Base-by-base conservation (phyloP, 179 eudicot genomes). In the Silene vulgaris region DNA sequence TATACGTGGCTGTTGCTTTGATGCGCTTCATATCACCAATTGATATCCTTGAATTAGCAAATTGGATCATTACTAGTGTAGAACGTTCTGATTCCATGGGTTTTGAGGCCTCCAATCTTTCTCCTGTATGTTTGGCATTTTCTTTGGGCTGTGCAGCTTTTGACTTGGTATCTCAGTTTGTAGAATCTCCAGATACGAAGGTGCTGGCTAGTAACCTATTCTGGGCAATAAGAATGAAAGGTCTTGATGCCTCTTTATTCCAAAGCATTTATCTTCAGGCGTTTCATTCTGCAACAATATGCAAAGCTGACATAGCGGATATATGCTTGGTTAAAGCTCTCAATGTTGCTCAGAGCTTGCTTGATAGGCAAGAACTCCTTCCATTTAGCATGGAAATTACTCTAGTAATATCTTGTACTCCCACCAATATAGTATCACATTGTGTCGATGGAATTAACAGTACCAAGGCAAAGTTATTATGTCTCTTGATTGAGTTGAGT, bases 281-380 rank as follows among this genome's bases (percentile, higher is more conserved):
- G 60, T 40, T 86, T 63, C 79, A 87, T 68, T 81, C 80, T 75
- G 87, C 90, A 57, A 76, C 83, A 59, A 78, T 29, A 74, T 80
- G 76, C 75, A 84, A 87, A 72, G 78, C 85, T 54, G 88, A 86
- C 75, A 75, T 81, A 74, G 96, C 93, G 40, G 90, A 87, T 83
- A 19, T 72, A 63, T 92, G 97, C 80, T 83, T 96, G 85, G 84
- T 87, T 74, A 89, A 90, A 86, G 95, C 96, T 78, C 82, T 89
- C 62, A 85, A 73, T 80, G 87, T 83, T 23, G 84, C 82, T 40
- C 79, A 50, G 76, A 69, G 74, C 73, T 80, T 65, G 40, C 83
- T 82, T 72, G 62, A 52, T 79, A 63, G 74, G 74, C 82, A 75
- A 71, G 78, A 82, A 17, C 74, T 79, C 16, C 82, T 87, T 78